Evolutionary conservation across 106 monocot species (phyloP).

Genomic region (Xerophyta viscosa): DNA sequence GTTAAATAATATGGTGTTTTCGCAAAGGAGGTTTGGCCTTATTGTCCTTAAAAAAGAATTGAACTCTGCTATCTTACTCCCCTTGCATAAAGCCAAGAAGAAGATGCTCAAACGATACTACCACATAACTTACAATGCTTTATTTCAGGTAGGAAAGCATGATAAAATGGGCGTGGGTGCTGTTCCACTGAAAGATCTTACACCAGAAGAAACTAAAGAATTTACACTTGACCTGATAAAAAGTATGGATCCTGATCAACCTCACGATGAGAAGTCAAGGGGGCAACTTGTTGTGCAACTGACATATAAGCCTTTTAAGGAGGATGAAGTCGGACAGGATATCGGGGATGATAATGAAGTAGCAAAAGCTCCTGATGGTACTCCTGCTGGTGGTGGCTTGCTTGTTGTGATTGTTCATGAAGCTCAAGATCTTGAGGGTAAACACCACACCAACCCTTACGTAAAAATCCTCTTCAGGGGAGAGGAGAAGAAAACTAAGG

Average conservation of each 20-base stretch:
- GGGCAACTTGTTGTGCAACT: constrained; percentile 57
- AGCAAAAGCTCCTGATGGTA: constrained; percentile 63
- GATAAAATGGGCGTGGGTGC: constrained; percentile 78
- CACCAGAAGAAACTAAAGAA: constrained; percentile 52
- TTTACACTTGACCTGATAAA: constrained; percentile 63
- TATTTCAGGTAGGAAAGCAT: constrained; percentile 67
- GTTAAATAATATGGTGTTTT: no score
- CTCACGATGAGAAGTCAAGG: constrained; percentile 39
- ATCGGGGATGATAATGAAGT: constrained; percentile 18
- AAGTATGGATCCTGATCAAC: constrained; percentile 54
- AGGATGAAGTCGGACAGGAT: constrained; percentile 31
- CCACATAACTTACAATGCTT: no score
- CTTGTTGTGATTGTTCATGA: constrained; percentile 73
- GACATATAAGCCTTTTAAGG: constrained; percentile 83
- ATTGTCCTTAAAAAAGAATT: no score
- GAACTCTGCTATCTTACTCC: no score
- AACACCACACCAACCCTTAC: constrained; percentile 87
- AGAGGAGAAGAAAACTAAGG: constrained; percentile 86
- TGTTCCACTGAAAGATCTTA: constrained; percentile 56
- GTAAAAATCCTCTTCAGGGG: constrained; percentile 66
- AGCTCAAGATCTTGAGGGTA: constrained; percentile 83
- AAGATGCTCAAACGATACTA: neutral
- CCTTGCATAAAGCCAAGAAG: no score
- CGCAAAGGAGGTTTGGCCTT: no score
- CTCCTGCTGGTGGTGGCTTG: constrained; percentile 72